These are phyloP conservation scores for Gryganskiella cystojenkinii DNA, from an alignment of 192 early-diverging fungal species.

Conservation along the genomic window DNA sequence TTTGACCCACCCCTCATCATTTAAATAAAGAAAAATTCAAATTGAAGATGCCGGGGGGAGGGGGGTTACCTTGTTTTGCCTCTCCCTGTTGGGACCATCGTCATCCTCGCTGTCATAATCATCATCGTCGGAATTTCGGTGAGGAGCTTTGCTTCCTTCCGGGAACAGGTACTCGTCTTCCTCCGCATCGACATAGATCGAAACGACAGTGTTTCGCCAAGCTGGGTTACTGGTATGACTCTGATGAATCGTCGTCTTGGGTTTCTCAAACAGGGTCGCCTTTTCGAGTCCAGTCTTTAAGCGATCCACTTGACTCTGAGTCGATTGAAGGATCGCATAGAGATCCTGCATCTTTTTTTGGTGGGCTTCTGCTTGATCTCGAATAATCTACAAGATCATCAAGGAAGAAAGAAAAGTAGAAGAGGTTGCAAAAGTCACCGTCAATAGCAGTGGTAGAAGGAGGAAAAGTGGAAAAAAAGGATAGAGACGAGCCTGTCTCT, in stretches of 20 bases:
- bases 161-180: slow-evolving; percentile 30
- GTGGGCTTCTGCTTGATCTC: slow-evolving; percentile 38
- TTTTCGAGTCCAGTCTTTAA: slow-evolving; percentile 24
- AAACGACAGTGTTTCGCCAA: slow-evolving; percentile 40
- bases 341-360: slow-evolving; percentile 36
- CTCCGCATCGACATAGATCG: slow-evolving; percentile 46
- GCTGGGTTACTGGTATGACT: slow-evolving; percentile 9
- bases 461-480: too few species aligned
- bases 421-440: too few species aligned
- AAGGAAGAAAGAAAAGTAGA: background rate
- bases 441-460: too few species aligned
- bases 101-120: background rate
- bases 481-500: background rate
- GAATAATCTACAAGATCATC: slow-evolving; percentile 22
- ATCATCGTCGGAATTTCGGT: background rate
- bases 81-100: too few species aligned
- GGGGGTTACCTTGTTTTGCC: too few species aligned
- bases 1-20: too few species aligned
- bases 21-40: too few species aligned
- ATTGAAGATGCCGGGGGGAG: too few species aligned
- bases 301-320: slow-evolving; percentile 39
- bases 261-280: slow-evolving; percentile 33
- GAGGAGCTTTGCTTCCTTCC: background rate
- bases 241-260: slow-evolving; percentile 7
- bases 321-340: slow-evolving; percentile 33